Percentiles rank a stretch among this genome's conserved stretches.
phyloP scores from a whole-genome alignment of 139 green algal species.

The Chlamydomonas schloesseri region DNA sequence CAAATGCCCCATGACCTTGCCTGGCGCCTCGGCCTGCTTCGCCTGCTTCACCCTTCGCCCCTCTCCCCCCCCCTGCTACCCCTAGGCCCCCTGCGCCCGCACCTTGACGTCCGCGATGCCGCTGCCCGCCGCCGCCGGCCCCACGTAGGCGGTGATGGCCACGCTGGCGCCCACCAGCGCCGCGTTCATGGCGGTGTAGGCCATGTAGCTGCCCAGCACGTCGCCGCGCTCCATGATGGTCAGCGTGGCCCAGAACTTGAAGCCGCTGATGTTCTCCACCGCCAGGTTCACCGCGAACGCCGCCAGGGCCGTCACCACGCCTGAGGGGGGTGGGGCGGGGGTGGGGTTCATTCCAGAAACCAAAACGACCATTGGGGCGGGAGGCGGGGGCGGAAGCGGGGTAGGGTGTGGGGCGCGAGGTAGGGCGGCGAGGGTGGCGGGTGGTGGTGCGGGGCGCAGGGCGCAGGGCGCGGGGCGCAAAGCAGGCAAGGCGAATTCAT shows the following conservation, averaged over 20 bases:
- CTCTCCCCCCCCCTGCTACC: not conserved
- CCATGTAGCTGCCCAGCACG: constrained; percentile 51
- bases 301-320: constrained; percentile 62
- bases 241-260: constrained; percentile 84
- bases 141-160: constrained; percentile 68
- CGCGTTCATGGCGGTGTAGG: constrained; percentile 77
- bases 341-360: too few relatives aligned
- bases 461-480: too few relatives aligned
- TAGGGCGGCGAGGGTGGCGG: too few relatives aligned
- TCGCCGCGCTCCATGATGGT: constrained; percentile 65
- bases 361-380: too few relatives aligned
- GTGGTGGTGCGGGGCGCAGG: too few relatives aligned
- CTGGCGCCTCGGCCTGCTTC: too few relatives aligned
- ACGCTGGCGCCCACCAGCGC: constrained; percentile 66
- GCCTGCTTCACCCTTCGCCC: too few relatives aligned
- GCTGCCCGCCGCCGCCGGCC: constrained; percentile 77
- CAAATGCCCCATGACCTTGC: too few relatives aligned
- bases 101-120: constrained; percentile 90
- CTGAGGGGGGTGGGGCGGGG: constrained; percentile 14
- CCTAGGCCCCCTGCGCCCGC: not conserved
- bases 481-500: too few relatives aligned
- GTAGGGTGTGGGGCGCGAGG: not conserved
- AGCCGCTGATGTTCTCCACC: constrained; percentile 84
- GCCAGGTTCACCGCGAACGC: constrained; percentile 83
- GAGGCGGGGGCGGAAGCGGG: too few relatives aligned